Evolutionary conservation across 192 early-diverging fungal genomes (phyloP).

Genomic region (Umbelopsis sp.): DNA sequence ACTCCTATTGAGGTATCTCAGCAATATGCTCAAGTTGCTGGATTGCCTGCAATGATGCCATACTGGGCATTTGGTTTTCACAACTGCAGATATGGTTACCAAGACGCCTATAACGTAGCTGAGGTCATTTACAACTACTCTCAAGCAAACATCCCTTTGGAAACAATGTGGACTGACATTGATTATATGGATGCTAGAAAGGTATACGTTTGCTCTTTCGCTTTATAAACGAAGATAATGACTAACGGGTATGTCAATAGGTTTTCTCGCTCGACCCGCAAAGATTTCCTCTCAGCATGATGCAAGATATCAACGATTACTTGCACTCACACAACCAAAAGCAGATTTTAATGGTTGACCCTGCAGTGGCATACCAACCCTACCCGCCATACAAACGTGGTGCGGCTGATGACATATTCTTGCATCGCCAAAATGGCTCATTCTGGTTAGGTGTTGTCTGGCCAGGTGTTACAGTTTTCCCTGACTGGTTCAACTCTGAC

Average conservation of each 20-base stretch:
- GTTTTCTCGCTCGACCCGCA: slow-evolving; percentile 57
- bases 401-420: slow-evolving; percentile 50
- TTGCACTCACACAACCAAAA: slow-evolving; percentile 52
- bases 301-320: slow-evolving; percentile 46
- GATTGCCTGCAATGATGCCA: slow-evolving; percentile 53
- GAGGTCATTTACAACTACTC: slow-evolving; percentile 54
- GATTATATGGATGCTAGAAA: slow-evolving; percentile 24
- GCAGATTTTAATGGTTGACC: slow-evolving; percentile 62
- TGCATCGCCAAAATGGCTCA: slow-evolving; percentile 53
- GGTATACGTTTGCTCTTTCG: not conserved
- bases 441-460: slow-evolving; percentile 53
- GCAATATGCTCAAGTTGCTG: slow-evolving; percentile 64
- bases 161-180: slow-evolving; percentile 43
- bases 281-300: slow-evolving; percentile 52
- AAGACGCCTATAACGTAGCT: slow-evolving; percentile 51
- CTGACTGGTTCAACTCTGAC: slow-evolving; percentile 63
- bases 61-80: slow-evolving; percentile 24
- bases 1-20: slow-evolving; percentile 44
- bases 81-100: slow-evolving; percentile 49
- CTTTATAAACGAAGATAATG: not conserved
- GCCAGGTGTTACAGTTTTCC: slow-evolving; percentile 63
- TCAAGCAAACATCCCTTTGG: slow-evolving; percentile 60
- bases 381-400: slow-evolving; percentile 58
- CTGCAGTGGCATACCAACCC: slow-evolving; percentile 49
- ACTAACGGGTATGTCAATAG: slow-evolving; percentile 53